Conservation (phyloP, 331 rosid species). For the Dryas integrifolia region DNA sequence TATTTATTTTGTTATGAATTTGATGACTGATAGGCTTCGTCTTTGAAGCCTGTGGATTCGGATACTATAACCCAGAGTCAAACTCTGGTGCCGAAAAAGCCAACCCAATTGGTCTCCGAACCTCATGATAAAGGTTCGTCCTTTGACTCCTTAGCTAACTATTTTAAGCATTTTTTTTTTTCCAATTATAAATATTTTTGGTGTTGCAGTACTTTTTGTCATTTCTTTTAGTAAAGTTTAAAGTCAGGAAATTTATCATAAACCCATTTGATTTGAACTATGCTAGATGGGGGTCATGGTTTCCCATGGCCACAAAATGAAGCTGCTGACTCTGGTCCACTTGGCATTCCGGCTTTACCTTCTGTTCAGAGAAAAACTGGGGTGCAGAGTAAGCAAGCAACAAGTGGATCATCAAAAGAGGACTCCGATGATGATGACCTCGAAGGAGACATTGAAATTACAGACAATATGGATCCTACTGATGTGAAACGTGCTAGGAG, state of each 20-base stretch:
- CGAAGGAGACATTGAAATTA: conserved; percentile 51
- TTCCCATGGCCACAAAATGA: conserved; percentile 34
- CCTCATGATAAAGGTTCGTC: conserved; percentile 32
- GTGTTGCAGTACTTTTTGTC: background rate
- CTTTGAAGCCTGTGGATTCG: conserved; percentile 35
- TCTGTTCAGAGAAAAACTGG: conserved; percentile 31
- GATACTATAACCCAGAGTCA: conserved; percentile 24
- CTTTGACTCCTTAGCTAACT: background rate
- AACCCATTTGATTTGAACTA: conserved; percentile 11
- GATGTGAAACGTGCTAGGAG: conserved; percentile 59
- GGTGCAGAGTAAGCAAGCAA: conserved; percentile 39
- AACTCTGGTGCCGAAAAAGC: conserved; percentile 16
- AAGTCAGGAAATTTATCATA: background rate
- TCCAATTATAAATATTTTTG: background rate
- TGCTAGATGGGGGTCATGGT: conserved; percentile 30
- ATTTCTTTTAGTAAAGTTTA: background rate
- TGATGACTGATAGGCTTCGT: conserved; percentile 37
- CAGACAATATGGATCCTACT: conserved; percentile 48
- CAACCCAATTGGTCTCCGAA: conserved; percentile 36
- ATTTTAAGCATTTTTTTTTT: background rate
- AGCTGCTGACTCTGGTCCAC: conserved; percentile 31
- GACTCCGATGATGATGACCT: conserved; percentile 60
- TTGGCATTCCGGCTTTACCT: conserved; percentile 41
- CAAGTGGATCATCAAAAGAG: conserved; percentile 59
- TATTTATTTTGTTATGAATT: background rate